These are phyloP conservation scores for Trichosporon asahii DNA, from an alignment of 1,284 basidiomycete genomes.

Conservation along the genomic window DNA sequence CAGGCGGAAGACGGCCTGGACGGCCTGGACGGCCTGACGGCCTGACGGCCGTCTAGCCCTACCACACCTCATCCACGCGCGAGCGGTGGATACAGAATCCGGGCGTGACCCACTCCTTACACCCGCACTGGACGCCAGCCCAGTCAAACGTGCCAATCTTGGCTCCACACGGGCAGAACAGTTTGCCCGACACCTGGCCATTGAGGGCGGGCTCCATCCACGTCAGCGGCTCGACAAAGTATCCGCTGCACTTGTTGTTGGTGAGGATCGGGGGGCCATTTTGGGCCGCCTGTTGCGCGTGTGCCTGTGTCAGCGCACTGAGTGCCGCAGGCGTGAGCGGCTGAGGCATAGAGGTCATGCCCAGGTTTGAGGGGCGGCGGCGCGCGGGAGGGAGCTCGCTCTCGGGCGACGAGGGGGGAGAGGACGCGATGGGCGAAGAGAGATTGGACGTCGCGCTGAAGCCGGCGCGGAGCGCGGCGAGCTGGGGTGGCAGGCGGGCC, in stretches of 20 bases:
- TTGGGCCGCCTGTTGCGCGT: conserved; percentile 16
- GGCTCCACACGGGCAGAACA: conserved; percentile 80
- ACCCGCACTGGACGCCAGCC: conserved; percentile 90
- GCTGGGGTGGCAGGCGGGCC: conserved; percentile 44
- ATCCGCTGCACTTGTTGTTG: conserved; percentile 82
- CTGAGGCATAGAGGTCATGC: conserved; percentile 12
- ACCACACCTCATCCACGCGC: conserved; percentile 79
- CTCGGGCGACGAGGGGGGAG: neutral
- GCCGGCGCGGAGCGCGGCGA: conserved; percentile 39
- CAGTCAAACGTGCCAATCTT: conserved; percentile 97
- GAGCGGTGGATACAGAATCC: conserved; percentile 85
- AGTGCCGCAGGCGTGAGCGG: conserved; percentile 26
- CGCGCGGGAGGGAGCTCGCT: neutral
- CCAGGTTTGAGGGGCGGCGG: conserved; percentile 11
- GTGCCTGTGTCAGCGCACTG: neutral
- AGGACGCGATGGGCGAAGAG: neutral
- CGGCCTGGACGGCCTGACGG: no score
- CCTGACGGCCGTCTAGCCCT: neutral
- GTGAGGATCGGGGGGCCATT: conserved; percentile 64
- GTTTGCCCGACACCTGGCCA: conserved; percentile 79
- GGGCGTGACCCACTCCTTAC: conserved; percentile 84
- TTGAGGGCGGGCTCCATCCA: conserved; percentile 87
- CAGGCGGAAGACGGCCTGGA: no score
- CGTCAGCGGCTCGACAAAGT: conserved; percentile 94
- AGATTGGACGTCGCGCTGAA: neutral